Percentiles rank a stretch among this genome's conserved stretches.
Evolutionary conservation across 495 filamentous ascomycete species (phyloP).

Genomic region (Entonaema liquescens): DNA sequence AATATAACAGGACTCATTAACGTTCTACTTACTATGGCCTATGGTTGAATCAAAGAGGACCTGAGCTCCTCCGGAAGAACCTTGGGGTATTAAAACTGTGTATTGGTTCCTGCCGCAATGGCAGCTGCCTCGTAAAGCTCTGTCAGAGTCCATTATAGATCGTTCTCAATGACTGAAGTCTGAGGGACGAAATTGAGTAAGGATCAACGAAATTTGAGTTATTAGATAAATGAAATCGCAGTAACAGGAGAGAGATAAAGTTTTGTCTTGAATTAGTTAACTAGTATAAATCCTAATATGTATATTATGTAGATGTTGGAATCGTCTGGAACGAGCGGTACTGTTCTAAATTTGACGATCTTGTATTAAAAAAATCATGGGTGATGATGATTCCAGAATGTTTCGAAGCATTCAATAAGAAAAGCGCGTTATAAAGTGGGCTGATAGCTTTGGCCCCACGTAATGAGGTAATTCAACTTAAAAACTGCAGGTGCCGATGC

Average conservation of each 20-base stretch:
- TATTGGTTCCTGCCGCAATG: conserved; percentile 88
- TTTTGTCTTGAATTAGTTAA: not conserved
- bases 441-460: conserved; percentile 23
- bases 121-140: conserved; percentile 73
- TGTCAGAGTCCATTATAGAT: conserved; percentile 27
- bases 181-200: not conserved
- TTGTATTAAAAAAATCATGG: not conserved
- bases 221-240: not conserved
- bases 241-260: not conserved
- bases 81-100: conserved; percentile 69
- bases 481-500: not conserved
- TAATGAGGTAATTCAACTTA: not conserved
- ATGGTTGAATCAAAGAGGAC: conserved; percentile 74
- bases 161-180: not conserved
- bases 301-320: conserved; percentile 1
- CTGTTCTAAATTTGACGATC: conserved; percentile 20
- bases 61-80: conserved; percentile 63
- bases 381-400: conserved; percentile 7
- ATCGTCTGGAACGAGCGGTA: not conserved
- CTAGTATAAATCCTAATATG: not conserved
- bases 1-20: conserved; percentile 2
- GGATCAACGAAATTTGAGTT: not conserved
- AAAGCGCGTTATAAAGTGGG: conserved; percentile 37
- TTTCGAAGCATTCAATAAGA: conserved; percentile 10
- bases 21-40: conserved; percentile 67